phyloP scores from a whole-genome alignment of 2,329 filamentous ascomycete species.

The Aspergillus candidus region DNA sequence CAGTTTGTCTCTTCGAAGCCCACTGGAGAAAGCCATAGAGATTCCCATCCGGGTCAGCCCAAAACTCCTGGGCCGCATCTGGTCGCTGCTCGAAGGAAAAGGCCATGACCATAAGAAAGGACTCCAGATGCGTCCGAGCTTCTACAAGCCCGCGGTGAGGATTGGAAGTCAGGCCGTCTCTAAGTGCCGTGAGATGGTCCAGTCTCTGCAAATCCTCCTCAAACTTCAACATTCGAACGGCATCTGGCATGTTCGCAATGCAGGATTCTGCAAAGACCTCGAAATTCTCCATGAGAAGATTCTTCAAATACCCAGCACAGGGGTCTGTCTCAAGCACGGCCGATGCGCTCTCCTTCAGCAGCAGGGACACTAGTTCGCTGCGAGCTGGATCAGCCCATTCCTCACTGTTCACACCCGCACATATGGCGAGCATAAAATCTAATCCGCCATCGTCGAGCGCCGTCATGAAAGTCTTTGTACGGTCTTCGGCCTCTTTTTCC shows the following conservation, averaged over 20 bases:
- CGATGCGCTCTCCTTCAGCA: slow-evolving; percentile 71
- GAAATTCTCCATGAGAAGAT: slow-evolving; percentile 68
- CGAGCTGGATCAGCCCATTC: slow-evolving; percentile 87
- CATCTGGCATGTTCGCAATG: slow-evolving; percentile 91
- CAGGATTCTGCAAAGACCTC: slow-evolving; percentile 87
- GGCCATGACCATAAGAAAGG: slow-evolving; percentile 86
- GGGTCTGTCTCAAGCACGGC: slow-evolving; percentile 61
- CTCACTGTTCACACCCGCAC: slow-evolving; percentile 70
- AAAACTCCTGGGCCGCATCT: slow-evolving; percentile 81
- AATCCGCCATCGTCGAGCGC: slow-evolving; percentile 83
- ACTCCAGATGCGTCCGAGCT: slow-evolving; percentile 62
- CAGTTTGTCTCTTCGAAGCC: slow-evolving; percentile 92
- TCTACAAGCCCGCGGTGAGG: slow-evolving; percentile 38
- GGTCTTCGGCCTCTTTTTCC: slow-evolving; percentile 59
- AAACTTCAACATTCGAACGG: slow-evolving; percentile 73
- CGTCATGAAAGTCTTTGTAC: slow-evolving; percentile 67
- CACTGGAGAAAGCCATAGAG: slow-evolving; percentile 92
- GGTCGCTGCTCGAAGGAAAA: slow-evolving; percentile 82
- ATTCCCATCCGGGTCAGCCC: slow-evolving; percentile 87
- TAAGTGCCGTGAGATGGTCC: slow-evolving; percentile 41
- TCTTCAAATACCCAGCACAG: slow-evolving; percentile 67
- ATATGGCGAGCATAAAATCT: slow-evolving; percentile 81
- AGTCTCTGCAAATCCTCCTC: slow-evolving; percentile 78
- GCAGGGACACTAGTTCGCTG: slow-evolving; percentile 70
- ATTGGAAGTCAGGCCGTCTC: slow-evolving; percentile 38